These are phyloP conservation scores for Lipomyces yarrowii DNA, from an alignment of 1,139 yeast genomes.

Conservation along the genomic window DNA sequence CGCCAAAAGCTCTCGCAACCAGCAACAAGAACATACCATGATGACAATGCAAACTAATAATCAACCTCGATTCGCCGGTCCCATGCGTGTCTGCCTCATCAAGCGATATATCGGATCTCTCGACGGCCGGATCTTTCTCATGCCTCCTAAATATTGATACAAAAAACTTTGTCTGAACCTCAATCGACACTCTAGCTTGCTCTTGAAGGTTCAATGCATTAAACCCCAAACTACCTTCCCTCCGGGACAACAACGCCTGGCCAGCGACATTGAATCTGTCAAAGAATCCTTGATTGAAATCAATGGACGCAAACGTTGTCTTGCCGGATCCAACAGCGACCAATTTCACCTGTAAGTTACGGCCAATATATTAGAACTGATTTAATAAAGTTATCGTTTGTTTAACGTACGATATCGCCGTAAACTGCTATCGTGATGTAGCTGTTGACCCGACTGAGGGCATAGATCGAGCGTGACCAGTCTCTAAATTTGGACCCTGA, in stretches of 20 bases:
- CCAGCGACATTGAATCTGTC: constrained; percentile 14
- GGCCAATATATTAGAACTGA: no score
- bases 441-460: constrained; percentile 24
- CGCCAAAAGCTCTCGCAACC: background rate
- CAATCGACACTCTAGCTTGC: constrained; percentile 16
- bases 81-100: constrained; percentile 12
- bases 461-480: constrained; percentile 26
- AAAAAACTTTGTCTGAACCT: constrained; percentile 28
- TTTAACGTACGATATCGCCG: constrained; percentile 19
- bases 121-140: constrained; percentile 31
- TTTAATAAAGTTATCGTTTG: no score
- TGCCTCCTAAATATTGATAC: constrained; percentile 33
- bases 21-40: constrained; percentile 6
- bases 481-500: constrained; percentile 21
- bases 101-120: constrained; percentile 31
- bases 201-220: constrained; percentile 11
- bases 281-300: constrained; percentile 26
- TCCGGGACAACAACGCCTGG: background rate
- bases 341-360: constrained; percentile 28
- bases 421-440: constrained; percentile 24
- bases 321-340: constrained; percentile 30
- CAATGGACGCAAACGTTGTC: constrained; percentile 30
- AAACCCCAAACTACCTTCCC: constrained; percentile 6
- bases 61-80: constrained; percentile 25
- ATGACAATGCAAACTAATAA: constrained; percentile 28